A percentile compares a stretch with the other conserved stretches of the same genome.
These are phyloP conservation scores for Acacia acuminata DNA, from an alignment of 306 rosid genomes.

Conservation along the genomic window DNA sequence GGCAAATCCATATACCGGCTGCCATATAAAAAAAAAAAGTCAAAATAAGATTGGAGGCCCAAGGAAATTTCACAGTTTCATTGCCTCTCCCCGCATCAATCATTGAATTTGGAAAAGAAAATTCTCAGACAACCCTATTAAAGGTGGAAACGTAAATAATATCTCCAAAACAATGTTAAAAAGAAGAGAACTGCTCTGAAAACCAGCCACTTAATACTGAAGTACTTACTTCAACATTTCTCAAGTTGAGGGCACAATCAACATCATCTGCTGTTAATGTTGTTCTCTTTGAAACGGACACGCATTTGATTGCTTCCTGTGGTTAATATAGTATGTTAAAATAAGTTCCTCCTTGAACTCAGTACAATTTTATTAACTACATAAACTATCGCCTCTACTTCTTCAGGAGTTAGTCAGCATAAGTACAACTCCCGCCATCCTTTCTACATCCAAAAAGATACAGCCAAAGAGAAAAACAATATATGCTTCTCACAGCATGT, in stretches of 20 bases:
- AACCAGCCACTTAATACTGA: not conserved
- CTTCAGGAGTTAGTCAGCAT: not conserved
- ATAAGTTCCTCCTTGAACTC: not conserved
- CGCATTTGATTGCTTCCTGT: constrained; percentile 96
- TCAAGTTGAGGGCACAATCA: constrained; percentile 80
- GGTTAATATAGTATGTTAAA: not conserved
- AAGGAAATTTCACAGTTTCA: not conserved
- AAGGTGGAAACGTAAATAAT: not conserved
- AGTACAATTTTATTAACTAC: not conserved
- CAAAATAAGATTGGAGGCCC: constrained; percentile 14
- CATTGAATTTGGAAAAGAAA: constrained; percentile 4
- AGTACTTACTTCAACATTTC: constrained; percentile 79
- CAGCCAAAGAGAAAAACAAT: not conserved
- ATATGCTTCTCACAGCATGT: constrained; percentile 6
- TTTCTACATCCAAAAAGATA: not conserved
- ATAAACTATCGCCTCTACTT: not conserved
- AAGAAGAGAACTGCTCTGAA: not conserved
- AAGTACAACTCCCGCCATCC: not conserved
- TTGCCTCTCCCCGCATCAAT: constrained; percentile 10
- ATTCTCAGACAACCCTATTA: not conserved
- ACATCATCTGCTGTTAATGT: constrained; percentile 72
- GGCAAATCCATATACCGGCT: constrained; percentile 93
- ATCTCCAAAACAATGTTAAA: not conserved
- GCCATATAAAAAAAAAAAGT: constrained; percentile 30
- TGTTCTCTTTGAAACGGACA: constrained; percentile 82